A percentile compares a stretch with the other conserved stretches of the same genome.
Conservation (phyloP, 352 stramenopile genomes). For the Plasmopara muralis region DNA sequence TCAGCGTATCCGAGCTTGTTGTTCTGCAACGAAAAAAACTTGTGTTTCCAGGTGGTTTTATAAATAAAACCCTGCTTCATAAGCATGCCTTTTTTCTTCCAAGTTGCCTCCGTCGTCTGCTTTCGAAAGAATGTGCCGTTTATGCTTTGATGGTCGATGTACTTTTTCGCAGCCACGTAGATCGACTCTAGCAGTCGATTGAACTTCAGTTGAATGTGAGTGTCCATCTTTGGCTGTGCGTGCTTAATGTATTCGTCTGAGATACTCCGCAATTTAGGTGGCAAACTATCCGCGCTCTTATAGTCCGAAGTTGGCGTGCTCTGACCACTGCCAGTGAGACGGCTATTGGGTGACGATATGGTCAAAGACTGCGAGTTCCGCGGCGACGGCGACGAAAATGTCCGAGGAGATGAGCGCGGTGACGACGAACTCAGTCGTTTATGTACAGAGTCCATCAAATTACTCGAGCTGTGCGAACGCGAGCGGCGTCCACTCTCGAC, state of each 20-base stretch:
- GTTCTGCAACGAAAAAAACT: conserved; percentile 83
- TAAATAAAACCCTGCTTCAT: conserved; percentile 88
- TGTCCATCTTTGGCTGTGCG: conserved; percentile 79
- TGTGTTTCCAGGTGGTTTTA: conserved; percentile 87
- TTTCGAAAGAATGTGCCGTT: conserved; percentile 60
- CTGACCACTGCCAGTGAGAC: conserved; percentile 49
- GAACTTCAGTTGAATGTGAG: conserved; percentile 77
- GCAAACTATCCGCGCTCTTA: conserved; percentile 49
- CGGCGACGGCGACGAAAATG: conserved; percentile 53
- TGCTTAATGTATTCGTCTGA: conserved; percentile 74
- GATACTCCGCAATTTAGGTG: conserved; percentile 57
- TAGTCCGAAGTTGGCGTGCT: conserved; percentile 65
- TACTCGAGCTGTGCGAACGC: conserved; percentile 79
- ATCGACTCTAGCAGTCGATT: conserved; percentile 80
- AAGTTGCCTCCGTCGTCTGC: conserved; percentile 66
- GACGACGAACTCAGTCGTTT: conserved; percentile 74
- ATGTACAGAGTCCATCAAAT: conserved; percentile 74
- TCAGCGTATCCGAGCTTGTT: conserved; percentile 83
- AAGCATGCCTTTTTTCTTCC: conserved; percentile 86
- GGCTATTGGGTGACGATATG: conserved; percentile 70
- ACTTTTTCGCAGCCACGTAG: conserved; percentile 78
- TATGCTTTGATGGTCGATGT: conserved; percentile 69
- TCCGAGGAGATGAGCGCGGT: conserved; percentile 52
- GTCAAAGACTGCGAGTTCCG: conserved; percentile 54
- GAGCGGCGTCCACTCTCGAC: conserved; percentile 45